A percentile compares a stretch with the other conserved stretches of the same genome.
Conservation (phyloP, 1,284 basidiomycete genomes). For the Sporisorium graminicola region DNA sequence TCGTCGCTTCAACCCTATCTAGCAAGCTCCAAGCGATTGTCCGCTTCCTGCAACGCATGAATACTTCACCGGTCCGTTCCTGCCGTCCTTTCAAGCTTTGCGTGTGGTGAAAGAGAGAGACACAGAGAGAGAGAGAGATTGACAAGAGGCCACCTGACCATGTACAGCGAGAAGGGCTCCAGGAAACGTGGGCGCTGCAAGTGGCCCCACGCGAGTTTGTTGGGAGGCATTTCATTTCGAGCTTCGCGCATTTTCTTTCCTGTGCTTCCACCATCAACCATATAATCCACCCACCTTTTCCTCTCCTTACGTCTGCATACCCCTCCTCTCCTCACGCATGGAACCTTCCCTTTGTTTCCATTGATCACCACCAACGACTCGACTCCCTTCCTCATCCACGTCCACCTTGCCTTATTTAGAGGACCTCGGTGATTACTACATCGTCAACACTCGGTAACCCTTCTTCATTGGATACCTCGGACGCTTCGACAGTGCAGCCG, state of each 20-base stretch:
- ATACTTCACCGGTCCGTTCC: slow-evolving; percentile 8
- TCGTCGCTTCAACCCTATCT: not conserved
- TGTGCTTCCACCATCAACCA: slow-evolving; percentile 8
- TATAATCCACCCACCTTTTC: slow-evolving; percentile 1
- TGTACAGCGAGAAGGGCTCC: not conserved
- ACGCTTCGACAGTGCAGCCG: too few species aligned
- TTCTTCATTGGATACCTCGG: too few species aligned
- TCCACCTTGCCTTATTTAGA: not conserved
- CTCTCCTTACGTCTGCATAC: not conserved
- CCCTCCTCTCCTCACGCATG: slow-evolving; percentile 12
- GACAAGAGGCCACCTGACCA: not conserved
- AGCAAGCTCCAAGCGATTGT: too few species aligned
- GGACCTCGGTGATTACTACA: too few species aligned
- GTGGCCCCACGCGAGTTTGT: slow-evolving; percentile 5
- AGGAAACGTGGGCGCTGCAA: not conserved
- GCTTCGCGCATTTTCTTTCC: not conserved
- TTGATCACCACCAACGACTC: not conserved
- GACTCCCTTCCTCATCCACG: not conserved
- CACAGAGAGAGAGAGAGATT: not conserved
- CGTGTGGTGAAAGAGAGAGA: not conserved
- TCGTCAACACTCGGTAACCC: too few species aligned
- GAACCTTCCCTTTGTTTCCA: slow-evolving; percentile 19
- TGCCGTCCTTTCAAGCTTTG: slow-evolving; percentile 3
- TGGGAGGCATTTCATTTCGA: not conserved
- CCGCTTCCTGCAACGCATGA: not conserved